Evolutionary conservation across 2,329 filamentous ascomycete species (phyloP).

Genomic region (Paecilomyces sp.): DNA sequence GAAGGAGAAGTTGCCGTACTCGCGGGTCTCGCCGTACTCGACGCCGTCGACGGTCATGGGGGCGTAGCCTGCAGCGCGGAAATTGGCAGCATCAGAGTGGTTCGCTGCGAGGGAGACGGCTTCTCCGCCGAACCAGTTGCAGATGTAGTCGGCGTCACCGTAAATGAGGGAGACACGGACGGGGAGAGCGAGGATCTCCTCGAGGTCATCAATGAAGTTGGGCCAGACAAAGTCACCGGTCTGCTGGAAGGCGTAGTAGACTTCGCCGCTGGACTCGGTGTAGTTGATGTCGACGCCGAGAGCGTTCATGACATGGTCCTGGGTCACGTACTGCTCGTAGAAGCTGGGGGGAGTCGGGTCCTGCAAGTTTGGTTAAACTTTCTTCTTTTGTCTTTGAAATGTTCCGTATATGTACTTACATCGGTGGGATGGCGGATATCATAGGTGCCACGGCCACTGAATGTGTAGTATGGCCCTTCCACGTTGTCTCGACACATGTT

Average conservation of each 20-base stretch:
- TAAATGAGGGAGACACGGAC: slow-evolving; percentile 68
- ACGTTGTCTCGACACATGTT: slow-evolving; percentile 52
- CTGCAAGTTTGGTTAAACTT: slow-evolving; percentile 10
- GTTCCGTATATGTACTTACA: slow-evolving; percentile 13
- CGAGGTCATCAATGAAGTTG: slow-evolving; percentile 53
- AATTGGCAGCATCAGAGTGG: slow-evolving; percentile 46
- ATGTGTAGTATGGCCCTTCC: slow-evolving; percentile 49
- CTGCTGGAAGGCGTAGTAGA: slow-evolving; percentile 44
- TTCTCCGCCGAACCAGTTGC: slow-evolving; percentile 64
- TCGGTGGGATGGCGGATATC: slow-evolving; percentile 52
- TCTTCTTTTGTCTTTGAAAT: too few relatives aligned
- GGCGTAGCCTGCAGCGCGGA: slow-evolving; percentile 62
- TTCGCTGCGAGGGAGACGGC: slow-evolving; percentile 59
- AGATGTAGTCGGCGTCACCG: slow-evolving; percentile 52
- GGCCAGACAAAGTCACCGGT: slow-evolving; percentile 58
- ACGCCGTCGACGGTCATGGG: slow-evolving; percentile 62
- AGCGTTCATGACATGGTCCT: slow-evolving; percentile 48
- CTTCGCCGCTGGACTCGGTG: slow-evolving; percentile 36
- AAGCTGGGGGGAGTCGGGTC: slow-evolving; percentile 59
- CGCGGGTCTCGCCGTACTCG: slow-evolving; percentile 63
- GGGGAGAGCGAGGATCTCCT: slow-evolving; percentile 52
- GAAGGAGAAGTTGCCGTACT: slow-evolving; percentile 68
- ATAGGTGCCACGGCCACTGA: slow-evolving; percentile 50
- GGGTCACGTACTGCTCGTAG: slow-evolving; percentile 60
- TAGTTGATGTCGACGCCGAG: slow-evolving; percentile 60